Evolutionary conservation across 129 eudicot genomes (phyloP), one percentile per base, ranked within the genome.

Genomic region (Artemisia tridentata): DNA sequence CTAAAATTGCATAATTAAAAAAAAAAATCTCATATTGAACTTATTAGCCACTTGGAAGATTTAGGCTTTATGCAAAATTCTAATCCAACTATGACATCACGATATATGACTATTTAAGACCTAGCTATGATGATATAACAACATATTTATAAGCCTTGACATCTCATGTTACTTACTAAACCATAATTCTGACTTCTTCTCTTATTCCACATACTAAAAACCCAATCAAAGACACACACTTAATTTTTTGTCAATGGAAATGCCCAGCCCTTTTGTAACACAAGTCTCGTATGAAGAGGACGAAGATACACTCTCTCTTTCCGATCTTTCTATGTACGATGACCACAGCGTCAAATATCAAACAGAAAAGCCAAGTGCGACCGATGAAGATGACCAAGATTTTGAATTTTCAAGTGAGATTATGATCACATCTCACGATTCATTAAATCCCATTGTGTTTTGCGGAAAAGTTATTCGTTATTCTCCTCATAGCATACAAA

Each of bases 361-460:
- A 34, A 41, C 38, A 27, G 70, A 60, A 1, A 48, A 77, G 18
- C 56, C 7, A 60, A 59, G 48, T 20, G n/a, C 11, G 58, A 49
- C 47, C 12, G 31, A 20, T n/a, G 71, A 51, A 31, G 57, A 69
- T 0, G 76, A 81, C 2, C 74, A 69, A 51, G 80, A 69, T 17
- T 88, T 86, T 52, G 96, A 86, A 80, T 88, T 88, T 60, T 83
- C 81, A 21, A 81, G 82, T 71, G 84, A 81, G 63, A 82, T 85
- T 66, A 68, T 72, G 82, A 66, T 71, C 45, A 27, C 68, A 45
- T 27, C 68, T 27, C 69, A 67, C n/a, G 46, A 76, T 29, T 69
- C 70, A 38, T 20, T 68, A 0, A 61, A 70, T 5, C 79, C 70
- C 25, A 72, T 86, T 52, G 62, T 86, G 9, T 86, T 86, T 65